Evolutionary conservation across 2,329 filamentous ascomycete genomes (phyloP).

Genomic region (Alternaria atra): DNA sequence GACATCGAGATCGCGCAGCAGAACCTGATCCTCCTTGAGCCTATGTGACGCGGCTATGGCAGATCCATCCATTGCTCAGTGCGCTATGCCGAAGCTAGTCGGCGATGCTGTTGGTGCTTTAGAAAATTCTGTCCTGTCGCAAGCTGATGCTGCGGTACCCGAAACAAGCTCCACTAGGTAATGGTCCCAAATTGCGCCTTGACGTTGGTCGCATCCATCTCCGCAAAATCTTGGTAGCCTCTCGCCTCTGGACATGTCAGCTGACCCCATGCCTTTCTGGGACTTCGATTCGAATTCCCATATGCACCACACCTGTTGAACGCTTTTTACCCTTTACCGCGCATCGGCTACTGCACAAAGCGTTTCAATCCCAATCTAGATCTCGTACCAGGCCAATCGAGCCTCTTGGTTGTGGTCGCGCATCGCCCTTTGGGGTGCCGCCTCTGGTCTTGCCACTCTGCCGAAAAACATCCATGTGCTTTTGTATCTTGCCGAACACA

Average conservation of each 20-base stretch:
- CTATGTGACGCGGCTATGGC: neutral
- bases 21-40: neutral
- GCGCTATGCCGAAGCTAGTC: conserved; percentile 14
- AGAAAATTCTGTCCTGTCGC: conserved; percentile 14
- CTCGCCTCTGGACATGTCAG: neutral
- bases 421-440: neutral
- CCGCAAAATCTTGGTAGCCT: neutral
- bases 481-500: conserved; percentile 9
- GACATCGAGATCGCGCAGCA: conserved; percentile 4
- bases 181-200: neutral
- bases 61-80: conserved; percentile 4
- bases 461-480: conserved; percentile 9
- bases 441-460: conserved; percentile 10
- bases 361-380: conserved; percentile 2
- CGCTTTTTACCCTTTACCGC: conserved; percentile 5
- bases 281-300: conserved; percentile 18
- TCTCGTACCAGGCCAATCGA: conserved; percentile 8
- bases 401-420: conserved; percentile 1
- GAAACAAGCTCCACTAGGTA: neutral
- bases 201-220: conserved; percentile 9
- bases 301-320: neutral
- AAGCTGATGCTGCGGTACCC: conserved; percentile 5
- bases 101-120: neutral
- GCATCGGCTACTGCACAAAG: conserved; percentile 3
- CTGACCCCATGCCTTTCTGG: conserved; percentile 11